These are phyloP conservation scores for Gossypium thurberi DNA, from an alignment of 345 rosid genomes.

Conservation along the genomic window DNA sequence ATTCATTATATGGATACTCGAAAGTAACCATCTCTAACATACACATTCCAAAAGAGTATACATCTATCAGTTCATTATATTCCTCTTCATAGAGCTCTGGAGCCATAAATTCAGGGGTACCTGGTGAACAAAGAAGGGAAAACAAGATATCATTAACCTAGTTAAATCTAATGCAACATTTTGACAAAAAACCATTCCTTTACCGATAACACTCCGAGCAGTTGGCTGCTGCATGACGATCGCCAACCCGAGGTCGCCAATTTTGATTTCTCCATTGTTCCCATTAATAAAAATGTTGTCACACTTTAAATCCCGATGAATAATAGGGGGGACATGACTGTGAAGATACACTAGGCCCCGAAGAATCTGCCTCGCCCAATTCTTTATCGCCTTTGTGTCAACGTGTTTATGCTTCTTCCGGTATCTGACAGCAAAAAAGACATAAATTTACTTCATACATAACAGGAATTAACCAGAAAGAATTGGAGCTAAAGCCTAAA, in stretches of 20 bases:
- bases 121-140: conserved; percentile 14
- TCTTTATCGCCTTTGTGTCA: conserved; percentile 51
- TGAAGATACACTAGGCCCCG: conserved; percentile 53
- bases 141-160: neutral
- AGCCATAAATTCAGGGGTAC: conserved; percentile 80
- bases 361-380: conserved; percentile 62
- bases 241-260: conserved; percentile 72
- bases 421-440: conserved; percentile 27
- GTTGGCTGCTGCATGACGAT: conserved; percentile 54
- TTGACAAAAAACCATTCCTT: neutral
- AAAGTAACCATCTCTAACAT: conserved; percentile 66
- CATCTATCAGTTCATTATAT: conserved; percentile 61
- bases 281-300: conserved; percentile 67
- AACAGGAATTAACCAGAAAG: neutral
- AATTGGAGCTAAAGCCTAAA: neutral
- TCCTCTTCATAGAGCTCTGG: conserved; percentile 75
- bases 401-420: conserved; percentile 52
- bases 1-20: conserved; percentile 64
- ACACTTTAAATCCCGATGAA: conserved; percentile 63
- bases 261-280: conserved; percentile 58
- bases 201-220: conserved; percentile 62
- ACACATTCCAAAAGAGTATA: conserved; percentile 72
- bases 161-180: neutral
- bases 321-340: conserved; percentile 45
- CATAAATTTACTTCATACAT: conserved; percentile 6